Evolutionary conservation across 208 protist species (phyloP).

Genomic region (Porcisia hertigi): DNA sequence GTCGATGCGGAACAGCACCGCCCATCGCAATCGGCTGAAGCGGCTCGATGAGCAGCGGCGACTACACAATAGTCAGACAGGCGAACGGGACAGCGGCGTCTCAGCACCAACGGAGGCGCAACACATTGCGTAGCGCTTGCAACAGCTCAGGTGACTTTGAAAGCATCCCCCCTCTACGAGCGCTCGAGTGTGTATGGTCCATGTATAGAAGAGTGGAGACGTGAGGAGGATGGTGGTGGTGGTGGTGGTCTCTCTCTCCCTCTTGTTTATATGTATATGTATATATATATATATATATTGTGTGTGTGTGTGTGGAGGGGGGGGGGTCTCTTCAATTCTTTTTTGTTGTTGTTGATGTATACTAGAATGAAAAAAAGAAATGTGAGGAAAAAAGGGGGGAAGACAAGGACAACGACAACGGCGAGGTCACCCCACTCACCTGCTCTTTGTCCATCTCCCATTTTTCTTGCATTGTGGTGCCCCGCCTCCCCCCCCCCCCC

Average conservation of each 20-base stretch:
- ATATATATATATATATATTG: too few relatives aligned
- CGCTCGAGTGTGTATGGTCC: too few relatives aligned
- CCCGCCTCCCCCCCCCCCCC: neutral
- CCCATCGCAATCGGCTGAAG: constrained; percentile 31
- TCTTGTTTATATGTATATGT: too few relatives aligned
- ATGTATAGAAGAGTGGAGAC: neutral
- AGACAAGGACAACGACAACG: too few relatives aligned
- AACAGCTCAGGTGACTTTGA: constrained; percentile 9
- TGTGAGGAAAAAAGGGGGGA: too few relatives aligned
- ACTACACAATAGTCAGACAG: neutral
- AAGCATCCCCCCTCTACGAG: constrained; percentile 9
- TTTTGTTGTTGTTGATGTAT: too few relatives aligned
- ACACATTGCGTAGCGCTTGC: neutral
- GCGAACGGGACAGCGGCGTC: neutral
- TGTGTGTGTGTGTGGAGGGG: too few relatives aligned
- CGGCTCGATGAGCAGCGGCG: constrained; percentile 27
- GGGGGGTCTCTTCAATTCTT: too few relatives aligned
- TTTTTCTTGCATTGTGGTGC: neutral
- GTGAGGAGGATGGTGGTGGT: neutral
- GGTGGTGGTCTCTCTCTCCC: neutral
- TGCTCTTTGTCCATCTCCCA: too few relatives aligned
- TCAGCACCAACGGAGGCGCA: neutral
- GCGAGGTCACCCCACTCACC: too few relatives aligned
- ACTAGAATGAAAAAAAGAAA: too few relatives aligned
- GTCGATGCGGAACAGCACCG: constrained; percentile 80